Evolutionary conservation across 2,329 filamentous ascomycete genomes (phyloP).

Genomic region (Xylariaceae sp.): DNA sequence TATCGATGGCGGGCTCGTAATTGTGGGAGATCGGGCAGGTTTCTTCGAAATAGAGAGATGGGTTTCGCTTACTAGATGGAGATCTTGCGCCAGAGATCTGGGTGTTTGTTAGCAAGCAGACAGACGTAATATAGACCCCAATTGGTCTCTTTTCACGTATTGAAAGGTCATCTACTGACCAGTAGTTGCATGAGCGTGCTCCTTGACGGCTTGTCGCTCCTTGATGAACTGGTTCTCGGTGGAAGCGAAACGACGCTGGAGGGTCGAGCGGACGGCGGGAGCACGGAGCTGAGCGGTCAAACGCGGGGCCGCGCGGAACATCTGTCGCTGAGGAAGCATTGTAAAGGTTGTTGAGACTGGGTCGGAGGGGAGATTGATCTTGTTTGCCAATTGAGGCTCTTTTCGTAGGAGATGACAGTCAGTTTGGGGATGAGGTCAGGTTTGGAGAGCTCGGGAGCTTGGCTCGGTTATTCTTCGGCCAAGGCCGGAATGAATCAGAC

Average conservation of each 20-base stretch:
- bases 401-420: conserved; percentile 26
- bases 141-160: background rate
- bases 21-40: background rate
- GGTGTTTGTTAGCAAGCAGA: conserved; percentile 44
- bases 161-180: conserved; percentile 62
- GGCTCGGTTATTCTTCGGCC: conserved; percentile 39
- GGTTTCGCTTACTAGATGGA: conserved; percentile 88
- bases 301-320: conserved; percentile 69
- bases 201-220: conserved; percentile 88
- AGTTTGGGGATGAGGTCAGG: conserved; percentile 39
- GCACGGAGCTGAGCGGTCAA: conserved; percentile 64
- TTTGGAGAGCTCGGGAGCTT: conserved; percentile 28
- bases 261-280: conserved; percentile 58
- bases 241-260: conserved; percentile 76
- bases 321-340: conserved; percentile 71
- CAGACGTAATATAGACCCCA: conserved; percentile 16
- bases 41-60: conserved; percentile 9
- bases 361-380: conserved; percentile 38
- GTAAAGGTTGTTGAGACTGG: conserved; percentile 33
- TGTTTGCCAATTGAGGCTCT: conserved; percentile 46
- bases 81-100: conserved; percentile 95
- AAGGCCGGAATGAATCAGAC: conserved; percentile 16
- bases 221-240: conserved; percentile 93
- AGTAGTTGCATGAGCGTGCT: conserved; percentile 84
- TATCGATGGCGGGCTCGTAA: background rate